Base-by-base conservation (phyloP, 225 moss, liverwort and hornwort species). In the Physcomitrellopsis africana region DNA sequence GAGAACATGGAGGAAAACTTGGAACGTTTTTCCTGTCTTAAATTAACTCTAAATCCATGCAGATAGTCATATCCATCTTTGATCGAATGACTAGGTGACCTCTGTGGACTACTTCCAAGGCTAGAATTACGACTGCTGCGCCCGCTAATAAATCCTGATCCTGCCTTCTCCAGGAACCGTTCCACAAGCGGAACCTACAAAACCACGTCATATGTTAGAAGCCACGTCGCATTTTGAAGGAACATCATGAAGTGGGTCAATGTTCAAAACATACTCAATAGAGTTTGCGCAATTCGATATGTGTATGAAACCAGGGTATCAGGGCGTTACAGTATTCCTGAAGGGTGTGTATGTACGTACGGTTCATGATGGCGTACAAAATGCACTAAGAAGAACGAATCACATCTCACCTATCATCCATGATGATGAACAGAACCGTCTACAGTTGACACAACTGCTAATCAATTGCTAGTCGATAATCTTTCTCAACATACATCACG, bases 1-100 rank as follows among this genome's bases (percentile, higher is more conserved):
- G 80, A 84, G 29, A 94, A 79, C 23, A 94, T 85, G 19, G 88
- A 85, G n/a, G 89, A 89, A 68, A 94, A 68, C 75, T 94, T 94
- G 51, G 91, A 91, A 16, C 84, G 84, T 65, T 86, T 94, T 60
- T 91, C 91, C 24, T 85, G 85, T 59, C 85, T 89, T 56, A 94
- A 60, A 64, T 85, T 85, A 10, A 94, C 91, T 72, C 72, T 91
- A 55, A 94, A 94, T 27, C 89, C 85, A 13, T 78, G 79, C 27
- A 84, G 60, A 45, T 76, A 74, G 37, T 94, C 89, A 69, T 91
- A 89, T 61, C 65, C 70, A 72, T 26, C 76, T 69, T 43, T 77
- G 32, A 61, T 67, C 59, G 72, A 68, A 62, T 29, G 71, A 11
- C 73, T 18, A 41, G 89, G 84, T 60, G 89, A 83, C 16, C 82